phyloP scores from a whole-genome alignment of 1,284 basidiomycete genomes.

The Wallemia hederae region DNA sequence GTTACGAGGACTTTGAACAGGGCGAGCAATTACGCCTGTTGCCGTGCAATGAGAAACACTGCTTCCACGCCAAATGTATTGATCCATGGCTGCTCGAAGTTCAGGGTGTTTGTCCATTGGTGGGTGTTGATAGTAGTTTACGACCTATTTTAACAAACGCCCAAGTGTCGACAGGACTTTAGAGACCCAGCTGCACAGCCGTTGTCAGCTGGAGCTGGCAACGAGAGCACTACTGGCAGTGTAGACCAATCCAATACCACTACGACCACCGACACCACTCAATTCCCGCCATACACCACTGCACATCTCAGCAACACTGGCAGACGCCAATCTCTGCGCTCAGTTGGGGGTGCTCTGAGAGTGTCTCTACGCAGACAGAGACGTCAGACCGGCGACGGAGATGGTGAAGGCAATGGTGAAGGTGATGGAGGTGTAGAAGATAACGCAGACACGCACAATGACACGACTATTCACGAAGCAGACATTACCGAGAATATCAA shows the following conservation, averaged over 20 bases:
- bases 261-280: no score
- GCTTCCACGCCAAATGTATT: constrained; percentile 54
- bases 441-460: no score
- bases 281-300: no score
- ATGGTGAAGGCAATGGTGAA: no score
- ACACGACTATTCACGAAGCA: no score
- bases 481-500: no score
- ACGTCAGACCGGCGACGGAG: no score
- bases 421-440: no score
- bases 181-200: background rate
- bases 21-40: constrained; percentile 65
- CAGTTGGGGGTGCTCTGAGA: no score
- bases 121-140: background rate
- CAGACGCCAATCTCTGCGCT: no score
- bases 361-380: no score
- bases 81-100: constrained; percentile 65
- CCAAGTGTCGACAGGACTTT: background rate
- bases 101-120: constrained; percentile 48
- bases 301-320: no score
- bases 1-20: constrained; percentile 68
- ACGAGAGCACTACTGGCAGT: background rate
- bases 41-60: constrained; percentile 63
- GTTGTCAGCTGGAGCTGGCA: background rate
- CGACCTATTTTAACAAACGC: background rate
- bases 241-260: background rate